Conservation (phyloP, 2,329 filamentous ascomycete species). For the Teratosphaeria gauchensis region DNA sequence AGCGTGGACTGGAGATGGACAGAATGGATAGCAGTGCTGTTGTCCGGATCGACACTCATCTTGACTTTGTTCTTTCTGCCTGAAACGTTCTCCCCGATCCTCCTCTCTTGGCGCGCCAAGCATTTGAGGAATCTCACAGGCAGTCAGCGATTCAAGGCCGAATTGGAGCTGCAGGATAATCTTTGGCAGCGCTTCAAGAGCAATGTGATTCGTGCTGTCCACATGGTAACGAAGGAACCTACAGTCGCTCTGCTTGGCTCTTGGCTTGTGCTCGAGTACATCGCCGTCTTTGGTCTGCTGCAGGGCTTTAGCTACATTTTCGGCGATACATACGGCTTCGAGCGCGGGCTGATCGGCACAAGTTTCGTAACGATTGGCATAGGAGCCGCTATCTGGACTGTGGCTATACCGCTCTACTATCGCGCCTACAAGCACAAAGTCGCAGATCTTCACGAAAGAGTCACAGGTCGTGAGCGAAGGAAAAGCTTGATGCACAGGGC, state of each 20-base stretch:
- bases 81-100: conserved; percentile 38
- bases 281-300: conserved; percentile 45
- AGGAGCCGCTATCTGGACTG: conserved; percentile 20
- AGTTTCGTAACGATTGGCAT: conserved; percentile 37
- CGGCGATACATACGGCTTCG: conserved; percentile 32
- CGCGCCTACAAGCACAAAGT: conserved; percentile 13
- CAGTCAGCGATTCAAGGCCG: conserved; percentile 11
- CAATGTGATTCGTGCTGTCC: conserved; percentile 11
- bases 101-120: conserved; percentile 25
- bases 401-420: conserved; percentile 8
- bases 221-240: conserved; percentile 26
- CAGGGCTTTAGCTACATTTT: conserved; percentile 45
- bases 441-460: conserved; percentile 11
- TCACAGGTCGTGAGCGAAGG: conserved; percentile 5
- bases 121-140: conserved; percentile 18
- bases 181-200: conserved; percentile 9
- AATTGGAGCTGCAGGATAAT: conserved; percentile 11
- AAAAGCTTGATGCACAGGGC: conserved; percentile 1
- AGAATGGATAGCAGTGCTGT: conserved; percentile 27
- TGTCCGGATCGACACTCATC: conserved; percentile 15
- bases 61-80: not conserved
- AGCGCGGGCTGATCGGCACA: conserved; percentile 34
- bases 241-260: conserved; percentile 39
- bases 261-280: conserved; percentile 44
- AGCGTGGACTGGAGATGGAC: conserved; percentile 8